Evolutionary conservation across 345 rosid genomes (phyloP).

Genomic region (Linum lewisii): DNA sequence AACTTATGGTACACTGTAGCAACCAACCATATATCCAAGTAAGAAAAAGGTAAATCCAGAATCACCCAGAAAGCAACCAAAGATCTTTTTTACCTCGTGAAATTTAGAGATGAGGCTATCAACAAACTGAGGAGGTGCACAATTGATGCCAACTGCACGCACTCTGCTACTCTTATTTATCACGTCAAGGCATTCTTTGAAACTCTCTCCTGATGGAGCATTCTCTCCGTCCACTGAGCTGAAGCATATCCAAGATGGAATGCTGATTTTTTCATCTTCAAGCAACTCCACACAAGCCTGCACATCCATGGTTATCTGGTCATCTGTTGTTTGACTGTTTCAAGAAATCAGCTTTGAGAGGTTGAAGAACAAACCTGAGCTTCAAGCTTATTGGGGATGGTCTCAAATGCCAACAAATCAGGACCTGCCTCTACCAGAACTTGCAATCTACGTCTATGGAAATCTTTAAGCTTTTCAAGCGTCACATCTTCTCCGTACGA

Average conservation of each 20-base stretch:
- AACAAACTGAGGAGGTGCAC: constrained; percentile 76
- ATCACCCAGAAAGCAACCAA: neutral
- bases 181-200: constrained; percentile 55
- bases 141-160: constrained; percentile 67
- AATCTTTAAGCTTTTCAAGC: constrained; percentile 70
- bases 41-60: too few species aligned
- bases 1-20: constrained; percentile 66
- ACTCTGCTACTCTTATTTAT: constrained; percentile 53
- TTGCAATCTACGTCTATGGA: constrained; percentile 75
- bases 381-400: constrained; percentile 87
- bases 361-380: constrained; percentile 52
- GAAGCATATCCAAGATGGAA: constrained; percentile 91
- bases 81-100: constrained; percentile 34
- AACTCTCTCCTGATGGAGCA: constrained; percentile 77
- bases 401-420: constrained; percentile 85
- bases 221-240: constrained; percentile 71
- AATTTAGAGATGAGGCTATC: constrained; percentile 49
- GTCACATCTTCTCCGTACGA: constrained; percentile 46
- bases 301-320: neutral
- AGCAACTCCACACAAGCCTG: constrained; percentile 80
- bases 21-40: neutral
- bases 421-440: constrained; percentile 72
- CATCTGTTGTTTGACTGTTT: too few species aligned
- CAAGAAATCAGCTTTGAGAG: too few species aligned
- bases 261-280: constrained; percentile 62